Conservation (phyloP, 371 early-diverging fungal genomes). For the Entomophthora muscae region DNA sequence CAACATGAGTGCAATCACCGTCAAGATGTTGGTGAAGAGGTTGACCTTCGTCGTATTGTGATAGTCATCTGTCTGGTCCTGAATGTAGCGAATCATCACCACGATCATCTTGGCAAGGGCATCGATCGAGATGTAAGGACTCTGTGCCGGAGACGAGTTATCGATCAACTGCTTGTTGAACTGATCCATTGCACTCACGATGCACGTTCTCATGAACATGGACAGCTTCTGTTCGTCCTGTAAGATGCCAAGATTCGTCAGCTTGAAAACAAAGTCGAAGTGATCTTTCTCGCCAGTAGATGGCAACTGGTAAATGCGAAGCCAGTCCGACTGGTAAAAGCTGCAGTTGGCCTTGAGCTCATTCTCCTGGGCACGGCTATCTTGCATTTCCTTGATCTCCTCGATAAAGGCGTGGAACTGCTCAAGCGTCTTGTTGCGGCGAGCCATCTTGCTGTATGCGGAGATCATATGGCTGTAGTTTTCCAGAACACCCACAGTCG, state of each 20-base stretch:
- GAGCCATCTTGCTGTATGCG: conserved; percentile 35
- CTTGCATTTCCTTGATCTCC: conserved; percentile 13
- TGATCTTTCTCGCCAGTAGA: conserved; percentile 54
- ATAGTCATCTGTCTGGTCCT: conserved; percentile 21
- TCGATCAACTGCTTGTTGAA: conserved; percentile 41
- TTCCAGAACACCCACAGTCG: conserved; percentile 9
- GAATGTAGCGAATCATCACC: conserved; percentile 36
- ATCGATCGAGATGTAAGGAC: conserved; percentile 58
- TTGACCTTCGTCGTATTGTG: conserved; percentile 27
- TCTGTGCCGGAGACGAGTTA: conserved; percentile 20
- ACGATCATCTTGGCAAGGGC: conserved; percentile 68
- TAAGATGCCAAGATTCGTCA: conserved; percentile 61
- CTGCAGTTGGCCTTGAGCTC: conserved; percentile 46
- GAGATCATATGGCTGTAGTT: conserved; percentile 55
- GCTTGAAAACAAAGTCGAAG: conserved; percentile 32
- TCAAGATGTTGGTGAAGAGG: conserved; percentile 55
- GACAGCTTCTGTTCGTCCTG: conserved; percentile 54
- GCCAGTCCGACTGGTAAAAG: conserved; percentile 72
- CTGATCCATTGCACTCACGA: conserved; percentile 60
- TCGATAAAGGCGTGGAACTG: conserved; percentile 14
- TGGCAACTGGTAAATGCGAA: conserved; percentile 65
- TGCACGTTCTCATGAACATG: conserved; percentile 75
- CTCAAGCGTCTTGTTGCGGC: conserved; percentile 31
- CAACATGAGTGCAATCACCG: conserved; percentile 63
- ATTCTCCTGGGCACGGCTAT: conserved; percentile 9